Evolutionary conservation across 2,329 filamentous ascomycete genomes (phyloP).

Genomic region (Pseudogymnoascus sp.): DNA sequence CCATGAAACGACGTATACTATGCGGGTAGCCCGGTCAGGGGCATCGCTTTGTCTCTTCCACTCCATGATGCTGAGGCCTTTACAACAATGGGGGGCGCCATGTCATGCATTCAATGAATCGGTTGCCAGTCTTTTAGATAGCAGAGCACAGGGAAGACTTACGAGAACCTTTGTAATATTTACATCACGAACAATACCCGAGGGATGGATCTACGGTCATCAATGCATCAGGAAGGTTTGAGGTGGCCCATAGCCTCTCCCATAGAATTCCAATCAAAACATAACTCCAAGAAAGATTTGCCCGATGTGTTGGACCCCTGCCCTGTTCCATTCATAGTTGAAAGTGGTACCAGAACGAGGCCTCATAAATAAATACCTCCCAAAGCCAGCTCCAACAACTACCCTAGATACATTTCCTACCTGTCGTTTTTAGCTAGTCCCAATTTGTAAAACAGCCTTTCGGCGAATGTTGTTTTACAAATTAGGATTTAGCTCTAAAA

Average conservation of each 20-base stretch:
- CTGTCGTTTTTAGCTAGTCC: no score
- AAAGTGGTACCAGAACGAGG: background rate
- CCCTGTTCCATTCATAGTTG: background rate
- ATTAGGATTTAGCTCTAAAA: background rate
- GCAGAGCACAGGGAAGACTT: background rate
- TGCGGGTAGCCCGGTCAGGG: background rate
- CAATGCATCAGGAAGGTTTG: slow-evolving; percentile 7
- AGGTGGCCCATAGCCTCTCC: background rate
- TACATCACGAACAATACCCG: slow-evolving; percentile 10
- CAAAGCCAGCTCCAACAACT: background rate
- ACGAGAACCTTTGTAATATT: slow-evolving; percentile 8
- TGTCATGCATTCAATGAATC: slow-evolving; percentile 2
- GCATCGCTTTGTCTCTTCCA: slow-evolving; percentile 1
- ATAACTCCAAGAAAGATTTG: background rate
- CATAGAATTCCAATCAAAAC: slow-evolving; percentile 2
- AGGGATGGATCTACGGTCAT: slow-evolving; percentile 3
- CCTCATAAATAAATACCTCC: background rate
- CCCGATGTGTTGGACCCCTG: background rate
- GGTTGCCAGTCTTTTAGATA: background rate
- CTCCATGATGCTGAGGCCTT: background rate
- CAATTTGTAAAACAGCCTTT: no score
- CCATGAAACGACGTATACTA: slow-evolving; percentile 2
- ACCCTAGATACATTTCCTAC: no score
- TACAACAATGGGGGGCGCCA: background rate
- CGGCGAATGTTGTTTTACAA: background rate